Base-by-base conservation (phyloP, 176 grass and related monocot species). In the Phoenix dactylifera region DNA sequence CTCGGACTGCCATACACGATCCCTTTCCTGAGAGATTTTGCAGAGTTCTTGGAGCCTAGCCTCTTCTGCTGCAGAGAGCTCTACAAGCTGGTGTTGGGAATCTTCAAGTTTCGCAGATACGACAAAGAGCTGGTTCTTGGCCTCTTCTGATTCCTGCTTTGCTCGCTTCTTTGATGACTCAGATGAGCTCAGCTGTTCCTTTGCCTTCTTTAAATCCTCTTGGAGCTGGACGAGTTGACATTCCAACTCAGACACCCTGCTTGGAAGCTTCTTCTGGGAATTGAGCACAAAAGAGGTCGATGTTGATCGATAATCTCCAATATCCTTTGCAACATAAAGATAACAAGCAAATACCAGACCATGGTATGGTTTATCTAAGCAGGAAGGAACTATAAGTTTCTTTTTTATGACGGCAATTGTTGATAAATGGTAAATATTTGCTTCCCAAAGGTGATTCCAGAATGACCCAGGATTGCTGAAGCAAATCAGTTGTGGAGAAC, bases 1-100 rank as follows among this genome's bases (percentile, higher is more conserved):
- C 82, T 93, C 94, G 51, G 84, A 88, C 44, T 93, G 88, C 94
- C 94, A 98, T 71, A 82, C 83, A 15, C 94, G 84, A 54, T 98
- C 94, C 23, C 94, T 82, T 75, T 98, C 94, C 59, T 98, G 88
- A 1, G 94, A 91, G 24, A 98, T 75, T 16, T 86, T 86, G 7
- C 94, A 74, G 5, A 98, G 74, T 70, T 98, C 82, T 19, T 83
- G 80, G 54, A 97, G 80, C 17, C 92, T 80, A 24, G 69, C 44
- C 18, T 91, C 72, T 74, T 97, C 92, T 1, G 72, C 51, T 7
- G 78, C 71, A 6, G 86, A 85, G 20, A 89, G 63, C 71, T 89
- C 82, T 17, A 64, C 67, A 39, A 90, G 69, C 71, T 85, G 76
- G 44, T 22, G 75, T 44, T 84, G 62, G 18, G 75, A 85, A 63